Base-by-base conservation (phyloP, 1,284 basidiomycete genomes). In the Cryptococcus depauperatus region DNA sequence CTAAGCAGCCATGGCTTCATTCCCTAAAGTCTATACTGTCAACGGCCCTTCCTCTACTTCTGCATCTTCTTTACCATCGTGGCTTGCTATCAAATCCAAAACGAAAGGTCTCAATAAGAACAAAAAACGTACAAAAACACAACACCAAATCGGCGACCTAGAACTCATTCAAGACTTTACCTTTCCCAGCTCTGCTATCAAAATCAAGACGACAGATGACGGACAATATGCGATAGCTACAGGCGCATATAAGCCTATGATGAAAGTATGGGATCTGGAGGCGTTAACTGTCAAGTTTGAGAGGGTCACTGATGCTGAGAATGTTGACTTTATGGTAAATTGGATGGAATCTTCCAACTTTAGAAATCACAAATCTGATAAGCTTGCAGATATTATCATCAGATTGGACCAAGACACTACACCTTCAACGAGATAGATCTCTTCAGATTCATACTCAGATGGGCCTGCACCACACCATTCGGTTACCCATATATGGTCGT, bases 371-470 rank as follows among this genome's bases (percentile, higher is more conserved):
- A 32, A 32, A 32, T n/a, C 29, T 32, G 11, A 32, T 28, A 14
- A 16, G 33, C n/a, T 7, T 19, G 21, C 68, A 95, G 91, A 84
- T 92, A 62, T 77, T 99, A 9, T 96, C 92, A 1, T 84, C 90
- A 64, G 95, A 99, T 74, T 99, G 95, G 95, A 98, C 93, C 14
- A 98, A 99, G 71, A 85, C 85, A n/a, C 77, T 97, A 48, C 92
- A 95, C 64, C 78, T 99, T 1, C 95, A 98, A 77, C 83, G 84
- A 40, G 92, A 98, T 73, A 82, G 95, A n/a, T 87, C 88, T 5
- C 70, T 98, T 42, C 88, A 92, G 64, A 76, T 99, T 4, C 95
- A 99, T 66, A 91, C 88, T 0, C 95, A 98, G 71, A 82, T 85
- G 35, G 90, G 90, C 0, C 81, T 91, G 51, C 89, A 96, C 66